Conservation (phyloP, 164 flowering plant species). For the Malania oleifera region DNA sequence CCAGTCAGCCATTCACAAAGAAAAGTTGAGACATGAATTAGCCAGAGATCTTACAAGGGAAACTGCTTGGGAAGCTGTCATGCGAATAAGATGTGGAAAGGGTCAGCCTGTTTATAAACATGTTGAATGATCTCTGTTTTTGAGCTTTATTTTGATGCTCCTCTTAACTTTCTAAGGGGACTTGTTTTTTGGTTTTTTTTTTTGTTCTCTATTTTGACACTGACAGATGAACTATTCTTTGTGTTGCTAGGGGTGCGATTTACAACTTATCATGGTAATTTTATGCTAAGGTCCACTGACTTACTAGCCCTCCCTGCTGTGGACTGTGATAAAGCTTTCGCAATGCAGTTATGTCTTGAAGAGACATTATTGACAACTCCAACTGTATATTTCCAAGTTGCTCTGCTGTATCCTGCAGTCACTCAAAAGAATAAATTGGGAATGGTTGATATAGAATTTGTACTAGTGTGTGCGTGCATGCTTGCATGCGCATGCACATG, state of each 20-base stretch:
- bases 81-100: conserved; percentile 99
- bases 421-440: background rate
- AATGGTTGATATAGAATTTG: background rate
- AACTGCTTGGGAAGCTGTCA: conserved; percentile 98
- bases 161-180: too few species aligned
- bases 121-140: background rate
- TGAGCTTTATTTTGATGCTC: background rate
- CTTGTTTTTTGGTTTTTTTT: background rate
- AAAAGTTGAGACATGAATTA: conserved; percentile 76
- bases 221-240: conserved; percentile 4
- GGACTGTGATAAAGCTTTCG: conserved; percentile 98
- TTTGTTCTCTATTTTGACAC: conserved; percentile 15
- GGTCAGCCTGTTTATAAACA: conserved; percentile 35
- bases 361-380: conserved; percentile 79
- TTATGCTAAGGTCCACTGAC: conserved; percentile 93
- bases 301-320: conserved; percentile 94
- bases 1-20: conserved; percentile 53
- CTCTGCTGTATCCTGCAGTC: conserved; percentile 88
- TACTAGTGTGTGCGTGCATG: background rate
- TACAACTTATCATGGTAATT: conserved; percentile 88
- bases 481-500: too few species aligned
- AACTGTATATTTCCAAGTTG: conserved; percentile 93
- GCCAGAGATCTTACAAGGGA: conserved; percentile 91
- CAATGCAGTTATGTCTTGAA: conserved; percentile 83
- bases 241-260: conserved; percentile 74